Evolutionary conservation across 2,329 filamentous ascomycete species (phyloP).

Genomic region (Keithomyces neogunnii): DNA sequence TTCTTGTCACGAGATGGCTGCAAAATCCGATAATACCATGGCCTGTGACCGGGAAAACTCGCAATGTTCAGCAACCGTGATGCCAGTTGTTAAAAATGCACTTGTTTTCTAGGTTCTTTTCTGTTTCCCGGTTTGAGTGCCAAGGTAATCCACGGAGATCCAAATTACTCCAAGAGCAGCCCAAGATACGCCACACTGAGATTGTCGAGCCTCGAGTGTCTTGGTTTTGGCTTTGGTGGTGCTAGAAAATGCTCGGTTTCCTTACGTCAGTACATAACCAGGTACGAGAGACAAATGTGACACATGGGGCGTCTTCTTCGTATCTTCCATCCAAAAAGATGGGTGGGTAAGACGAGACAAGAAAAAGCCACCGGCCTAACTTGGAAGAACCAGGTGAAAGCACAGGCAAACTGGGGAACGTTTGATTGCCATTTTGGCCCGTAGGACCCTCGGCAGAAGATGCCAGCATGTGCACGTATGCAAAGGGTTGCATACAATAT

Average conservation of each 20-base stretch:
- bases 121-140: no score
- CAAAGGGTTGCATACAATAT: no score
- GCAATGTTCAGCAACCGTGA: background rate
- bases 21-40: no score
- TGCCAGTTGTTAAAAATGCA: no score
- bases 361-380: background rate
- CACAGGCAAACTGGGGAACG: background rate
- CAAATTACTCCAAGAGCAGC: no score
- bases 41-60: background rate
- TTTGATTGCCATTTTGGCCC: background rate
- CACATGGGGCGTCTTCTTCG: no score
- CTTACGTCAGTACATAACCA: no score
- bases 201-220: background rate
- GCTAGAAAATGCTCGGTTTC: background rate
- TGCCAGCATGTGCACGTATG: background rate
- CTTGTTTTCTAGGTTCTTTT: no score
- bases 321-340: background rate
- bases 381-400: background rate
- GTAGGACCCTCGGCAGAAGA: background rate
- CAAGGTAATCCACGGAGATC: no score
- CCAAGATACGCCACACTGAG: background rate
- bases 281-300: no score
- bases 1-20: background rate
- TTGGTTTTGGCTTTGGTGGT: background rate
- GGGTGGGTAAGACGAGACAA: background rate